These are phyloP conservation scores for Massarina eburnea DNA, from an alignment of 2,329 filamentous ascomycete genomes.

Conservation along the genomic window DNA sequence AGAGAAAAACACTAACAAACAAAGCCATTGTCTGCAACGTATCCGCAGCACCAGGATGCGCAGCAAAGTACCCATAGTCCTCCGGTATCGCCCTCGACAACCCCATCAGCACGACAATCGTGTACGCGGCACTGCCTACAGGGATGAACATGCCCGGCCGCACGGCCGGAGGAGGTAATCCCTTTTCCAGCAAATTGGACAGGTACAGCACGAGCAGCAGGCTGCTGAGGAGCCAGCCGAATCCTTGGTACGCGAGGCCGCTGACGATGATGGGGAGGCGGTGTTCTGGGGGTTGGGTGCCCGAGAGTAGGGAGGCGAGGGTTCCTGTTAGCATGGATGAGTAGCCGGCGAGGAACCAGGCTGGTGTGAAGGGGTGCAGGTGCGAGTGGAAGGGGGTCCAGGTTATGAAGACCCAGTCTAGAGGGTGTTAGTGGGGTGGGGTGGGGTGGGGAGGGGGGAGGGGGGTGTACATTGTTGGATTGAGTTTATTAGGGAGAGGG, in stretches of 20 bases:
- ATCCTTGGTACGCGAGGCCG: conserved; percentile 67
- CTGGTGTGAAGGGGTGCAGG: conserved; percentile 67
- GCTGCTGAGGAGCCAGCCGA: conserved; percentile 65
- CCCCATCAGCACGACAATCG: conserved; percentile 68
- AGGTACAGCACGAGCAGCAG: conserved; percentile 71
- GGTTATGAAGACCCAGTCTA: conserved; percentile 66
- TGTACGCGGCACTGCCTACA: conserved; percentile 70
- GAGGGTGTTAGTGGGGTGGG: too few species aligned
- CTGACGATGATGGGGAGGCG: conserved; percentile 64
- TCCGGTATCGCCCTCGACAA: conserved; percentile 58
- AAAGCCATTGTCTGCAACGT: conserved; percentile 47
- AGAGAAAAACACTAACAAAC: conserved; percentile 58
- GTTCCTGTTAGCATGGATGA: conserved; percentile 71
- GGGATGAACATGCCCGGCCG: conserved; percentile 72
- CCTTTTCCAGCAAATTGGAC: conserved; percentile 63
- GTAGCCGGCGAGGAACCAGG: conserved; percentile 70
- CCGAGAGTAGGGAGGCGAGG: conserved; percentile 64
- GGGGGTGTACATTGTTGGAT: conserved; percentile 44
- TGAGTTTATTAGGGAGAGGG: conserved; percentile 35
- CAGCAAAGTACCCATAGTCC: conserved; percentile 34
- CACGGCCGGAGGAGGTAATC: conserved; percentile 62
- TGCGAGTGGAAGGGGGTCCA: conserved; percentile 57
- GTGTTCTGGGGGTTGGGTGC: conserved; percentile 56
- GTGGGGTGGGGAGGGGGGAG: conserved; percentile 37
- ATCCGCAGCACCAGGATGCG: conserved; percentile 17